A percentile compares a stretch with the other conserved stretches of the same genome.
Conservation (phyloP, 192 early-diverging fungal genomes). For the Rhizophagus clarus region DNA sequence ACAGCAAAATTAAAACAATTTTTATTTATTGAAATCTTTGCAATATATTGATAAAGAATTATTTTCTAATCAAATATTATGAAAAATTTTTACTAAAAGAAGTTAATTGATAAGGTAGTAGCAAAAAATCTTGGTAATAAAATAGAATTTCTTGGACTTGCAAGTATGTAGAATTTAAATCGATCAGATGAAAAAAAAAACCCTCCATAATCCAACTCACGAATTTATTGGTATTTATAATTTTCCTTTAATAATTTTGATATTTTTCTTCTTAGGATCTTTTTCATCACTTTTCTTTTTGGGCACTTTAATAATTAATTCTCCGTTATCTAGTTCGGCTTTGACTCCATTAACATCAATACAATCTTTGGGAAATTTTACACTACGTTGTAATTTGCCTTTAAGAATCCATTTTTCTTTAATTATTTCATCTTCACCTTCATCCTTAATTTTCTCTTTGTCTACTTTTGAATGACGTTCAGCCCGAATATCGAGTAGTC, state of each 20-base stretch:
- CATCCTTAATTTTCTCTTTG: neutral
- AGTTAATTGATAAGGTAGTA: no score
- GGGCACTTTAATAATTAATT: constrained; percentile 5
- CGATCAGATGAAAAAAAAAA: no score
- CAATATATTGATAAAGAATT: no score
- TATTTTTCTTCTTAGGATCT: neutral
- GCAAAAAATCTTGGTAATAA: no score
- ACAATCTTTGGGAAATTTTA: constrained; percentile 8
- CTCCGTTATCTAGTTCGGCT: constrained; percentile 19
- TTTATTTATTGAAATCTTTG: no score
- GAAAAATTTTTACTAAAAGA: no score
- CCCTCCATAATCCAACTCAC: neutral
- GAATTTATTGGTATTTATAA: neutral
- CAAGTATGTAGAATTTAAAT: no score
- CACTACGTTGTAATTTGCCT: neutral
- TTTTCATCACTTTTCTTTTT: constrained; percentile 4
- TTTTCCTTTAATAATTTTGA: constrained; percentile 3
- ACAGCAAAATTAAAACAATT: no score
- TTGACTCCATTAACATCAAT: neutral
- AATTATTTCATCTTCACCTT: neutral
- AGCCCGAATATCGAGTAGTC: neutral
- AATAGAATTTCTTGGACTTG: no score
- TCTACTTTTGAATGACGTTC: neutral
- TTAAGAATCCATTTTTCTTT: neutral
- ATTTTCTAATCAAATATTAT: no score